Conservation (phyloP, 2,329 filamentous ascomycete species). For the Alternaria infectoria region DNA sequence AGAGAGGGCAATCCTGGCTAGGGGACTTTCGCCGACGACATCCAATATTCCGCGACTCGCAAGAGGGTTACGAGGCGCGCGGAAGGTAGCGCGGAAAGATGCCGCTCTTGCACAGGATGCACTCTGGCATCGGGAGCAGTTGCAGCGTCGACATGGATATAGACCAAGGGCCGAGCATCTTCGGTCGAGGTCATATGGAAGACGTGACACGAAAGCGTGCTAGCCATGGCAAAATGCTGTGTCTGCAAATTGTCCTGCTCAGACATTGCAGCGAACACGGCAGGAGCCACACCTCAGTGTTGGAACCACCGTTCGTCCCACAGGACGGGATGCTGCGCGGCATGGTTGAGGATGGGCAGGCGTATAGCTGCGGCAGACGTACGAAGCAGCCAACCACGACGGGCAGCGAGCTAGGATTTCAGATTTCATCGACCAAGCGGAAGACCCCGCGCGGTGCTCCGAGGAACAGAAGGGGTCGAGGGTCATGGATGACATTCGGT, state of each 20-base stretch:
- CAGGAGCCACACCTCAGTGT: conserved; percentile 44
- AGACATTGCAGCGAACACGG: conserved; percentile 33
- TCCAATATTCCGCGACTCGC: conserved; percentile 22
- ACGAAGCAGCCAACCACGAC: conserved; percentile 7
- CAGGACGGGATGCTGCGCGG: conserved; percentile 35
- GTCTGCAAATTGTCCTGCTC: conserved; percentile 14
- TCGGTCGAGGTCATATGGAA: conserved; percentile 13
- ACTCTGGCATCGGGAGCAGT: conserved; percentile 18
- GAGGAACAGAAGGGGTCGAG: conserved; percentile 8
- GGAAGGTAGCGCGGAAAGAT: conserved; percentile 8
- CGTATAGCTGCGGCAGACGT: conserved; percentile 36
- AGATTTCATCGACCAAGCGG: conserved; percentile 9
- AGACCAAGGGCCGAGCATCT: conserved; percentile 17
- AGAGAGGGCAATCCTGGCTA: conserved; percentile 25
- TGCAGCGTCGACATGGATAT: conserved; percentile 17
- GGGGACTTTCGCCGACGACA: conserved; percentile 8
- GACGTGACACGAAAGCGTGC: conserved; percentile 13
- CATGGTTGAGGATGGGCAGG: conserved; percentile 26
- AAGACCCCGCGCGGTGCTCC: conserved; percentile 6
- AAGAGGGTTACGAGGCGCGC: conserved; percentile 3
- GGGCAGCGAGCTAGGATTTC: background rate
- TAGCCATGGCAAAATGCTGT: background rate
- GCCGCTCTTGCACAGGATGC: conserved; percentile 14
- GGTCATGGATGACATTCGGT: conserved; percentile 9
- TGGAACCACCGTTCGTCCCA: conserved; percentile 49